Base-by-base conservation (phyloP, 306 rosid genomes). In the Prunus davidiana region DNA sequence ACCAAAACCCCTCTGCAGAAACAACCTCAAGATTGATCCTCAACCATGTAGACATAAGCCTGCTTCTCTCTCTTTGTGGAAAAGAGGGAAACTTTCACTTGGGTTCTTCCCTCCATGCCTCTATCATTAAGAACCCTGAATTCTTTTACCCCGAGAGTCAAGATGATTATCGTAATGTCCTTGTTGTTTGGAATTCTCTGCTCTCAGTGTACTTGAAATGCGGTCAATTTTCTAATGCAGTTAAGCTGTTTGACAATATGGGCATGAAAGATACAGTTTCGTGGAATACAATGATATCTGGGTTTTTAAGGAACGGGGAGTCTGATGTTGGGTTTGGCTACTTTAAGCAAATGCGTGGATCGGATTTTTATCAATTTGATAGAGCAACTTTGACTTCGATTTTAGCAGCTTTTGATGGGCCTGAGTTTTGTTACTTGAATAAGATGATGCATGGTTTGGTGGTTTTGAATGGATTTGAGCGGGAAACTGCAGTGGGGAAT, bases 101-200 rank as follows among this genome's bases (percentile, higher is more conserved):
- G 76, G 94, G 96, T 71, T 89, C 90, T 87, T 90, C 97, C 68
- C 80, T 94, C 76, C 98, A 94, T 80, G 97, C 94, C 71, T 80
- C 77, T 6, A 34, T 94, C 77, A 74, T 90, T 78, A 94, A 94
- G 70, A 77, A 75, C 61, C 72, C 70, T 10, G 82, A 82, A 5
- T 72, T 64, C n/a, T 75, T 77, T 30, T 34, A 72, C 57, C 80
- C 45, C n/a, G 69, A 84, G 5, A 71, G 46, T 68, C 71, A 47
- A 30, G 67, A 49, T 13, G 24, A 68, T 63, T 51, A 32, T 3
- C 84, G 82, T 10, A 81, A 86, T 85, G 86, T 77, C 24, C 73
- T 90, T 43, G 82, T 87, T 14, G 16, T 89, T 56, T 88, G 92
- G 96, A 94, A 91, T 79, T 94, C 97, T 78, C 86, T 94, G 14